Evolutionary conservation across 1,284 basidiomycete genomes (phyloP), one percentile per base, ranked within the genome.

Genomic region (Schizophyllum amplum): DNA sequence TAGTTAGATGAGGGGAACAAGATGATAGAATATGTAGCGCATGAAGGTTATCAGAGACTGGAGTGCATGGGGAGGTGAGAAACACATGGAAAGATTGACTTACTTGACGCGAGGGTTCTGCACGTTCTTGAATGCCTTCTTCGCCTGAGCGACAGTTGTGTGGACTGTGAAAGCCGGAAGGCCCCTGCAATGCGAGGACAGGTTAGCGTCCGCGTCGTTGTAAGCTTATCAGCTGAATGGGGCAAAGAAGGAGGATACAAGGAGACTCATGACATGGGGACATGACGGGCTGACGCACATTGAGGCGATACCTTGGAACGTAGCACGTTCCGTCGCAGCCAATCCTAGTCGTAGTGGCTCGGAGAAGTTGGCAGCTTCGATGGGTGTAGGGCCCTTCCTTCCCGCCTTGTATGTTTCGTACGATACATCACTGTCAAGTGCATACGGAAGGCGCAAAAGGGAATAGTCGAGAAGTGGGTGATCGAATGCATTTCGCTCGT

Each of bases 341-440:
- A 93, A 77, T 6, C 77, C 78, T 27, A 93, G 70, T 46, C 91
- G 80, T 24, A 84, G 86, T 2, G 84, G 78, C 69, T 93, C 90
- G 15, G 88, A 86, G 66, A 92, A 86, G 71, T 89, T 79, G 47
- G 80, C 81, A 6, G 87, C 86, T 72, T 94, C 89, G 33, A 86
- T 68, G 1, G 86, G 75, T 17, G 83, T 78, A 2, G 92, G 91
- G 1, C 91, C 90, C 51, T 78, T 77, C 59, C 84, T 75, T 62
- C 86, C 81, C 1, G 90, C 84, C 68, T 94, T 94, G 75, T 93
- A 97, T 4, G 92, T 85, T 67, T 95, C 93, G 70, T 93, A 96
- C n/a, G 82, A 79, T 47, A 96, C 92, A 67, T 97, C 94, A 53
- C 90, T 92, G 64, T 68, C 26, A 77, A 67, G 54, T 3, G 33